Evolutionary conservation across 140 eudicot species (phyloP).

Genomic region (Stevia rebaudiana): DNA sequence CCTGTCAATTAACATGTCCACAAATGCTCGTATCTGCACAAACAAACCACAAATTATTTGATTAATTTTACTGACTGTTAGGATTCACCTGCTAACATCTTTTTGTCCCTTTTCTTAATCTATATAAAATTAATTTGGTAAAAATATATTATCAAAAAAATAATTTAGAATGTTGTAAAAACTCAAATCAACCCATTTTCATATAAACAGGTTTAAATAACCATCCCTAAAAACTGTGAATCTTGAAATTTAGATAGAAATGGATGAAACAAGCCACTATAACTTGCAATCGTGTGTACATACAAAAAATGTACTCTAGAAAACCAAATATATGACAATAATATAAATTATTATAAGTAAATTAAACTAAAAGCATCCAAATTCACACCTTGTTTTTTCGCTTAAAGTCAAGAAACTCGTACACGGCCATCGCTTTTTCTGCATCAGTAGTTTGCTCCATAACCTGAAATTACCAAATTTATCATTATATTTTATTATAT

Average conservation of each 20-base stretch:
- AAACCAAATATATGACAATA: not conserved
- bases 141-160: no score
- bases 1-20: conserved; percentile 88
- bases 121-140: not conserved
- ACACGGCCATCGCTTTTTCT: conserved; percentile 79
- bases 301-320: not conserved
- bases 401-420: conserved; percentile 87
- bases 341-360: not conserved
- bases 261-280: not conserved
- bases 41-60: not conserved
- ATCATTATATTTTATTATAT: not conserved
- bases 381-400: conserved; percentile 84
- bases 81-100: not conserved
- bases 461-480: conserved; percentile 46
- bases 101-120: not conserved
- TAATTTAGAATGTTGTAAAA: no score
- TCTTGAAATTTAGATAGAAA: not conserved
- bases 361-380: not conserved
- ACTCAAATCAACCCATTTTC: not conserved
- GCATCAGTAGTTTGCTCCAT: conserved; percentile 88
- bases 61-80: not conserved
- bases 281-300: not conserved
- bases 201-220: not conserved
- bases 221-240: not conserved
- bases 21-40: conserved; percentile 89